A percentile compares a stretch with the other conserved stretches of the same genome.
These are phyloP conservation scores for Coniochaeta pulveracea DNA, from an alignment of 2,329 filamentous ascomycete species.

Conservation along the genomic window DNA sequence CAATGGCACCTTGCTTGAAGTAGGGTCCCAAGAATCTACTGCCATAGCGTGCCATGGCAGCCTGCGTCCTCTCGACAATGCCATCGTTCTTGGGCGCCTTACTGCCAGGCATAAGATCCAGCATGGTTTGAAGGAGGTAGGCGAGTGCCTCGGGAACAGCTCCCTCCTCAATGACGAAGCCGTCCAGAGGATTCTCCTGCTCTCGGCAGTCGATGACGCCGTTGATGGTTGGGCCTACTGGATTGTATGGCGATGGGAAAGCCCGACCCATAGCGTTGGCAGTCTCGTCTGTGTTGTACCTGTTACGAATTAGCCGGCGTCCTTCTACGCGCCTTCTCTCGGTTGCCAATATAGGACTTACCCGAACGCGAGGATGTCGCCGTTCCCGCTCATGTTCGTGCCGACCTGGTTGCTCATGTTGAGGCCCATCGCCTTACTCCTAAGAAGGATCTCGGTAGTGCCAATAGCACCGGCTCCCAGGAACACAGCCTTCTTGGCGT, in stretches of 20 bases:
- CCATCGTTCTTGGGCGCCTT: conserved; percentile 24
- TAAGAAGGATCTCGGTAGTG: conserved; percentile 53
- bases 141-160: conserved; percentile 46
- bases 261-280: conserved; percentile 45
- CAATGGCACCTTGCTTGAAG: conserved; percentile 39
- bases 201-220: conserved; percentile 49
- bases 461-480: conserved; percentile 54
- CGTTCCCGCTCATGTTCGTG: conserved; percentile 53
- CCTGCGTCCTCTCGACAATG: conserved; percentile 29
- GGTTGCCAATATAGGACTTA: too few species aligned
- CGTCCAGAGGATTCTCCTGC: conserved; percentile 43
- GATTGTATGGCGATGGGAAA: conserved; percentile 35
- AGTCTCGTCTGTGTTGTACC: conserved; percentile 46
- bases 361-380: conserved; percentile 54
- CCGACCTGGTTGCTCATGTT: conserved; percentile 45
- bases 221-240: conserved; percentile 51
- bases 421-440: conserved; percentile 48
- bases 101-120: conserved; percentile 41
- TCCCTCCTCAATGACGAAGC: conserved; percentile 54
- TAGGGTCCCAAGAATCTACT: conserved; percentile 50
- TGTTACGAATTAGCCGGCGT: too few species aligned
- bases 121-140: conserved; percentile 41
- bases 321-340: too few species aligned
- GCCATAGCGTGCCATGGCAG: conserved; percentile 34
- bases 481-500: conserved; percentile 53